Evolutionary conservation across 75 land plant species (phyloP).

Genomic region (Ceratopteris richardii): DNA sequence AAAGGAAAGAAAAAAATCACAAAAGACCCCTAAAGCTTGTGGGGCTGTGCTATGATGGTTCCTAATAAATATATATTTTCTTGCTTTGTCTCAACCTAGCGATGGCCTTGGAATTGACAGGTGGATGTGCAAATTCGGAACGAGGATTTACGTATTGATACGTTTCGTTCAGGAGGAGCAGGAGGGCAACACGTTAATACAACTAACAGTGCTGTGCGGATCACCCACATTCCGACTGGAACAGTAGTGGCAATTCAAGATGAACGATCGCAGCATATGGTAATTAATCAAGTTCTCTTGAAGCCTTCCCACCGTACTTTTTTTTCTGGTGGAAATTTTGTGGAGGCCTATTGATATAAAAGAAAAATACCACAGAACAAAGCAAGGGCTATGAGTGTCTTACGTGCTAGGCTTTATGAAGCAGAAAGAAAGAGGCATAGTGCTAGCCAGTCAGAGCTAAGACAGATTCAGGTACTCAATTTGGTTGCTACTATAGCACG

Average conservation of each 20-base stretch:
- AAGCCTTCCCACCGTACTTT: no score
- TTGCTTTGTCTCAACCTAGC: no score
- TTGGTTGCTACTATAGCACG: not conserved
- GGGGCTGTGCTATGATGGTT: no score
- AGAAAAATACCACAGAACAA: constrained; percentile 50
- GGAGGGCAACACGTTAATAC: constrained; percentile 96
- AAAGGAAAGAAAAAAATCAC: no score
- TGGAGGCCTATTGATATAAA: not conserved
- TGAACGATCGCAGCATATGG: constrained; percentile 86
- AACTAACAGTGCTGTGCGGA: constrained; percentile 89
- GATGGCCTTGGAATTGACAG: no score
- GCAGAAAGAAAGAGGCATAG: constrained; percentile 63
- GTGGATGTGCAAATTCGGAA: constrained; percentile 81
- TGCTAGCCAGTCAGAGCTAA: constrained; percentile 58
- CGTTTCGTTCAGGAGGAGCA: constrained; percentile 86
- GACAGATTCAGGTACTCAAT: constrained; percentile 66
- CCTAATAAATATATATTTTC: no score
- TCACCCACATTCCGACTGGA: constrained; percentile 80
- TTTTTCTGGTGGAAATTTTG: no score
- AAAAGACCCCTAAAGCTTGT: no score
- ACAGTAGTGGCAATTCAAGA: constrained; percentile 76
- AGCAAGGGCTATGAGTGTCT: constrained; percentile 83
- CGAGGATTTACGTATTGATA: constrained; percentile 86
- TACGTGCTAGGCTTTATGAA: constrained; percentile 85
- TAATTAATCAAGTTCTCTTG: no score